Conservation (phyloP, 2,329 filamentous ascomycete species). For the Colletotrichum cuscutae region DNA sequence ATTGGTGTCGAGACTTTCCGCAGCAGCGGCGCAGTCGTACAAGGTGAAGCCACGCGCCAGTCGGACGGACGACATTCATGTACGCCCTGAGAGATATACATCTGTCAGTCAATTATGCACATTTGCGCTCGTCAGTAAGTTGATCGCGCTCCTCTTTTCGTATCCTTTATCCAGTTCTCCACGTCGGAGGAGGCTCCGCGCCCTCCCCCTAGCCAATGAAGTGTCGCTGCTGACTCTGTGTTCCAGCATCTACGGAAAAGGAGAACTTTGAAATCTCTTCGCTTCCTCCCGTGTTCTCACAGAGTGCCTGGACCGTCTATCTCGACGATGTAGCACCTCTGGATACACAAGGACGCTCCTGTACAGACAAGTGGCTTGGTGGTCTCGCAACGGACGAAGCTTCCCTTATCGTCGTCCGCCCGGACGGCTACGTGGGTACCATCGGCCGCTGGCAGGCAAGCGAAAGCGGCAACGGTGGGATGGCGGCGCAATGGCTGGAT, state of each 20-base stretch:
- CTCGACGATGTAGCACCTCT: constrained; percentile 71
- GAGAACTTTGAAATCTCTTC: constrained; percentile 72
- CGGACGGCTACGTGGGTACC: constrained; percentile 39
- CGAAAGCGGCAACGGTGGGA: neutral
- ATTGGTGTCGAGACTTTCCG: constrained; percentile 68
- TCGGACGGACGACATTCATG: constrained; percentile 71
- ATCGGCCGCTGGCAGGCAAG: constrained; percentile 17
- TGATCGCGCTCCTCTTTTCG: no score
- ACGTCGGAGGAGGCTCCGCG: neutral
- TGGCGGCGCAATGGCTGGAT: constrained; percentile 24
- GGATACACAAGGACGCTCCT: constrained; percentile 60
- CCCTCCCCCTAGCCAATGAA: constrained; percentile 18
- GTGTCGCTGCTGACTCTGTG: neutral
- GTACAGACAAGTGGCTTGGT: constrained; percentile 53
- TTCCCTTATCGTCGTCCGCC: constrained; percentile 36
- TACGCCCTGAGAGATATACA: constrained; percentile 76
- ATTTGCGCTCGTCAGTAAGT: constrained; percentile 72
- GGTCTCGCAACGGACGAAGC: constrained; percentile 30
- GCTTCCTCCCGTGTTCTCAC: constrained; percentile 70
- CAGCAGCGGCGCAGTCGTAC: constrained; percentile 70
- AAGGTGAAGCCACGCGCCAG: constrained; percentile 58
- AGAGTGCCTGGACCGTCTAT: constrained; percentile 77
- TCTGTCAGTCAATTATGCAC: constrained; percentile 68
- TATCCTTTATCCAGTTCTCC: neutral
- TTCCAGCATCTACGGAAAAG: constrained; percentile 66